Evolutionary conservation across 176 grass and related monocot species (phyloP).

Genomic region (Coix lacrymajobi): DNA sequence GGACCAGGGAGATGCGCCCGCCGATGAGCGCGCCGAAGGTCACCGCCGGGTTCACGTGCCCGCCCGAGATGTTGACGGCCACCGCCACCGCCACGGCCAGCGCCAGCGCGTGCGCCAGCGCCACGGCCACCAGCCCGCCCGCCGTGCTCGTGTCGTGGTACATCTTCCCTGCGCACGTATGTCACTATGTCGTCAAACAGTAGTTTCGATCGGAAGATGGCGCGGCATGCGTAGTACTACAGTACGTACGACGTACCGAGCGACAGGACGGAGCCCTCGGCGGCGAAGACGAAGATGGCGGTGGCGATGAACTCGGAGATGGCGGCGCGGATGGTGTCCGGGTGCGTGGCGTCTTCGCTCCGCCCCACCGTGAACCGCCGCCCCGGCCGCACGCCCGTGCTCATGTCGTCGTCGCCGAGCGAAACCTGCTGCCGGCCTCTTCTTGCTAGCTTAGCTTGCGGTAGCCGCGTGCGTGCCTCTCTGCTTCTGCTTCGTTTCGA

Average conservation of each 20-base stretch:
- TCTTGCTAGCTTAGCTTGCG: too few species aligned
- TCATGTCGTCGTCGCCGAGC: constrained; percentile 1
- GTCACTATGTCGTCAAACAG: background rate
- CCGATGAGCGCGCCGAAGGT: constrained; percentile 81
- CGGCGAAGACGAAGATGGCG: constrained; percentile 93
- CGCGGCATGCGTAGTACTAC: background rate
- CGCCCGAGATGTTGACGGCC: constrained; percentile 73
- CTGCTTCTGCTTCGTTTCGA: background rate
- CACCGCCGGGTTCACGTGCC: constrained; percentile 86
- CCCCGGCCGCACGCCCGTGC: constrained; percentile 19
- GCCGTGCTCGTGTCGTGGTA: constrained; percentile 64
- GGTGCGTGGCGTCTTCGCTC: constrained; percentile 67
- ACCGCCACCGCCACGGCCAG: constrained; percentile 56
- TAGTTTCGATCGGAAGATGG: background rate
- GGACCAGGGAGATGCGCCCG: constrained; percentile 67
- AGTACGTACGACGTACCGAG: constrained; percentile 39
- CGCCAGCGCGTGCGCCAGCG: constrained; percentile 69
- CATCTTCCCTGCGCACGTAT: constrained; percentile 66
- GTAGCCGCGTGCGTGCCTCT: background rate
- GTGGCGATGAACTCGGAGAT: constrained; percentile 88
- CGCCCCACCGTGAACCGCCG: constrained; percentile 68
- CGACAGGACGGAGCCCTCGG: constrained; percentile 88
- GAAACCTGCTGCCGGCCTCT: background rate
- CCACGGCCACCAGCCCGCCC: constrained; percentile 62
- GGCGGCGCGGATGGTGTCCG: constrained; percentile 78